Evolutionary conservation across 2,329 filamentous ascomycete species (phyloP).

Genomic region (Trichophyton benhamiae): DNA sequence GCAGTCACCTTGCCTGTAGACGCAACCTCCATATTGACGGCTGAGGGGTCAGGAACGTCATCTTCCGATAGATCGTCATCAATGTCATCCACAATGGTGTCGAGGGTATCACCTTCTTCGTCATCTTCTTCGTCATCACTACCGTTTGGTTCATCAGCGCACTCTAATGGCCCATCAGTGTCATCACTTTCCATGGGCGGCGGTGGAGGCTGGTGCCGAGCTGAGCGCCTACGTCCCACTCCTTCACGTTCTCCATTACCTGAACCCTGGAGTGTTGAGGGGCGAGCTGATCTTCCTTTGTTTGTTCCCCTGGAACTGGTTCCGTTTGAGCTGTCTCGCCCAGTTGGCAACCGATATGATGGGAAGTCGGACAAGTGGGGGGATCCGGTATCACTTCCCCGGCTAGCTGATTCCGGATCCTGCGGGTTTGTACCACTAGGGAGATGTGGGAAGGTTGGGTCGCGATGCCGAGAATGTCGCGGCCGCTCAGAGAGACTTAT

Average conservation of each 20-base stretch:
- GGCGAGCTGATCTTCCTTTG: not conserved
- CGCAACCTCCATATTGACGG: conserved; percentile 83
- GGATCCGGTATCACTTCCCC: not conserved
- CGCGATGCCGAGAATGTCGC: conserved; percentile 46
- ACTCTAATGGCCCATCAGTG: conserved; percentile 65
- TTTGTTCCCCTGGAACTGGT: not conserved
- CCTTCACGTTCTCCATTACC: conserved; percentile 45
- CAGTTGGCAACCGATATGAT: conserved; percentile 9
- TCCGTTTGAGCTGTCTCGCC: conserved; percentile 1
- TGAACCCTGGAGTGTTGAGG: conserved; percentile 41
- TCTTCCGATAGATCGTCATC: conserved; percentile 72
- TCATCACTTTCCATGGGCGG: conserved; percentile 47
- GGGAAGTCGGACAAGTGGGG: not conserved
- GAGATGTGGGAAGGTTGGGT: conserved; percentile 56
- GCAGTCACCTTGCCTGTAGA: conserved; percentile 80
- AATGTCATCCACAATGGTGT: conserved; percentile 80
- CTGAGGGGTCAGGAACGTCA: conserved; percentile 65
- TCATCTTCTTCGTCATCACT: conserved; percentile 55
- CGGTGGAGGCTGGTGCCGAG: conserved; percentile 8
- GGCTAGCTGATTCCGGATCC: not conserved
- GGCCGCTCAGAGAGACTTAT: conserved; percentile 71
- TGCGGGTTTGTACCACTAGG: conserved; percentile 39
- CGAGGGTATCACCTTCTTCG: conserved; percentile 49
- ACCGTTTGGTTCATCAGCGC: conserved; percentile 79
- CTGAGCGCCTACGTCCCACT: conserved; percentile 17